These are phyloP conservation scores for Austroboletus eburneus DNA, from an alignment of 768 basidiomycete species.

Conservation along the genomic window DNA sequence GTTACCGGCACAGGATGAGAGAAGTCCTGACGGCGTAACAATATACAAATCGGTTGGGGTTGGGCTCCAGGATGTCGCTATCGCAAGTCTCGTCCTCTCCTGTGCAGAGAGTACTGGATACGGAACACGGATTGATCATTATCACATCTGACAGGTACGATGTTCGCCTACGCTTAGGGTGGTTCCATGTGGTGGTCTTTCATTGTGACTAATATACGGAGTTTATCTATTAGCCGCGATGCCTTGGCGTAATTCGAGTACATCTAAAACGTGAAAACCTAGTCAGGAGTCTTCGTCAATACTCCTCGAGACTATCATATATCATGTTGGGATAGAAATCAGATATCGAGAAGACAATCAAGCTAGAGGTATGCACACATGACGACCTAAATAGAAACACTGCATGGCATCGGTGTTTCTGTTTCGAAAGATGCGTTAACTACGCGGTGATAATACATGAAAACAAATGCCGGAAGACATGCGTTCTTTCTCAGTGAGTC, in stretches of 20 bases:
- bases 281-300: background rate
- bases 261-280: background rate
- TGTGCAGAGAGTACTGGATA: constrained; percentile 51
- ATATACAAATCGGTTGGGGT: constrained; percentile 89
- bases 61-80: constrained; percentile 84
- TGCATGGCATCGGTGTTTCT: too few relatives aligned
- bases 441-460: background rate
- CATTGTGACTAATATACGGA: background rate
- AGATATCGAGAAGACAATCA: background rate
- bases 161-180: background rate
- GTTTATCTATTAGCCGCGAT: background rate
- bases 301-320: background rate
- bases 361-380: background rate
- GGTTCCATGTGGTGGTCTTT: background rate
- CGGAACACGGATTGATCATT: constrained; percentile 47
- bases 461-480: background rate
- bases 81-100: constrained; percentile 63
- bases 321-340: background rate
- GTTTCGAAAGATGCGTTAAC: background rate
- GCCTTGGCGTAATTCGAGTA: background rate
- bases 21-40: constrained; percentile 48
- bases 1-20: constrained; percentile 10
- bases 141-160: constrained; percentile 32
- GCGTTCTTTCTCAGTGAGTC: background rate
- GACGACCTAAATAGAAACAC: background rate